Conservation (phyloP, 2,329 filamentous ascomycete species). For the Trichophyton benhamiae region DNA sequence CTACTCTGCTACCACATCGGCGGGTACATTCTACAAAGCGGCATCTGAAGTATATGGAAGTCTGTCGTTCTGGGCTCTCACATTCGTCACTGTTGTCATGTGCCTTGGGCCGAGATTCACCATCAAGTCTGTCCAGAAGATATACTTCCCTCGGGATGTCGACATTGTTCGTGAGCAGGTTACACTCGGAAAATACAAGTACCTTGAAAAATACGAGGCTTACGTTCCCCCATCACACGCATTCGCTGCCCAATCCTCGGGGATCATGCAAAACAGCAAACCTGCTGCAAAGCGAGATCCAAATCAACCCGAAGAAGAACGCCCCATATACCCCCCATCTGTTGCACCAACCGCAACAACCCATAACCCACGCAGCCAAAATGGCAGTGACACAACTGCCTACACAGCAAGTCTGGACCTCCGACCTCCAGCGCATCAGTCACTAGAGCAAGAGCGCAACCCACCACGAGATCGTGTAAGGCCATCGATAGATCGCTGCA, state of each 20-base stretch:
- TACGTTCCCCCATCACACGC: constrained; percentile 37
- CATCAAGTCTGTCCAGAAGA: constrained; percentile 80
- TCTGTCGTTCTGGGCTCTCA: constrained; percentile 75
- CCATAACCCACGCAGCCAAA: constrained; percentile 72
- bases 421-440: constrained; percentile 41
- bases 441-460: constrained; percentile 42
- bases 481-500: constrained; percentile 77
- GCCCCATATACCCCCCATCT: constrained; percentile 88
- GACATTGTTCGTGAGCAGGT: constrained; percentile 95
- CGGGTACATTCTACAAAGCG: constrained; percentile 61
- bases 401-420: constrained; percentile 50
- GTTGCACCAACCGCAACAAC: constrained; percentile 64
- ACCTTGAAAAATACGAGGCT: constrained; percentile 48
- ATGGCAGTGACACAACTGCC: constrained; percentile 87
- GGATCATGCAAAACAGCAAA: constrained; percentile 37
- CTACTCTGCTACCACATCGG: constrained; percentile 53
- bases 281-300: constrained; percentile 46
- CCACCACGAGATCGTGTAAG: constrained; percentile 56
- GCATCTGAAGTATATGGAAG: constrained; percentile 68
- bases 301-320: constrained; percentile 71
- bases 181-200: constrained; percentile 65
- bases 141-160: constrained; percentile 83
- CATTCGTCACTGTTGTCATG: constrained; percentile 65
- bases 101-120: constrained; percentile 79
- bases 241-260: constrained; percentile 20